These are phyloP conservation scores for Gymnopus androsaceus DNA, from an alignment of 1,284 basidiomycete genomes.

Conservation along the genomic window DNA sequence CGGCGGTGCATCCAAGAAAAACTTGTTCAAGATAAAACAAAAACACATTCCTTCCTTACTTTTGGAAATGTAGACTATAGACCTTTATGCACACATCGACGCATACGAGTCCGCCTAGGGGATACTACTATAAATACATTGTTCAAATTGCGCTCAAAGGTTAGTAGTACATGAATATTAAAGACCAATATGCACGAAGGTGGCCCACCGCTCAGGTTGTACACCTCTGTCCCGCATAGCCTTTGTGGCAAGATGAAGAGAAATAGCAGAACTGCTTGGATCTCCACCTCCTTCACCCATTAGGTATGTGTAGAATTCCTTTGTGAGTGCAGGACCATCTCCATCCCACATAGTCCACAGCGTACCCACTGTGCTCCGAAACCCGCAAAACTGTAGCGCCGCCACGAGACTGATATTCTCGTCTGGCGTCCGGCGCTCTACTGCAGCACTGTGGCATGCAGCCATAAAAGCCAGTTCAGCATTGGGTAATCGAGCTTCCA, in stretches of 20 bases:
- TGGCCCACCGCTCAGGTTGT: too few relatives aligned
- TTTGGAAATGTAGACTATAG: too few relatives aligned
- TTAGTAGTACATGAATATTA: too few relatives aligned
- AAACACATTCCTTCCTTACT: too few relatives aligned
- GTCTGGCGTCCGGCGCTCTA: constrained; percentile 28
- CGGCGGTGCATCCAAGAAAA: too few relatives aligned
- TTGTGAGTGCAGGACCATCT: constrained; percentile 13
- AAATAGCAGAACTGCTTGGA: background rate
- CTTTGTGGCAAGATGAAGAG: background rate
- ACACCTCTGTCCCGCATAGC: background rate
- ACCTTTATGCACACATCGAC: too few relatives aligned
- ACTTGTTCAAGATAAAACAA: too few relatives aligned
- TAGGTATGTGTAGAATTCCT: constrained; percentile 8
- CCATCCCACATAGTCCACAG: constrained; percentile 27
- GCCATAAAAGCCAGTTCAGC: constrained; percentile 35
- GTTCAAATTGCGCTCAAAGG: too few relatives aligned
- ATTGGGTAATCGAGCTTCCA: constrained; percentile 21
- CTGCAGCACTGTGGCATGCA: constrained; percentile 36
- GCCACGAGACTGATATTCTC: constrained; percentile 35
- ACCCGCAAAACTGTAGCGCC: constrained; percentile 35
- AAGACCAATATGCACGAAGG: too few relatives aligned
- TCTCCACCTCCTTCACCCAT: background rate
- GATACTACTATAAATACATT: too few relatives aligned
- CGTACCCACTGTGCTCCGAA: constrained; percentile 33
- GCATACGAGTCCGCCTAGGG: too few relatives aligned